Evolutionary conservation across 495 filamentous ascomycete genomes (phyloP), one percentile per base, ranked within the genome.

Genomic region (Jackrogersella multiformis): DNA sequence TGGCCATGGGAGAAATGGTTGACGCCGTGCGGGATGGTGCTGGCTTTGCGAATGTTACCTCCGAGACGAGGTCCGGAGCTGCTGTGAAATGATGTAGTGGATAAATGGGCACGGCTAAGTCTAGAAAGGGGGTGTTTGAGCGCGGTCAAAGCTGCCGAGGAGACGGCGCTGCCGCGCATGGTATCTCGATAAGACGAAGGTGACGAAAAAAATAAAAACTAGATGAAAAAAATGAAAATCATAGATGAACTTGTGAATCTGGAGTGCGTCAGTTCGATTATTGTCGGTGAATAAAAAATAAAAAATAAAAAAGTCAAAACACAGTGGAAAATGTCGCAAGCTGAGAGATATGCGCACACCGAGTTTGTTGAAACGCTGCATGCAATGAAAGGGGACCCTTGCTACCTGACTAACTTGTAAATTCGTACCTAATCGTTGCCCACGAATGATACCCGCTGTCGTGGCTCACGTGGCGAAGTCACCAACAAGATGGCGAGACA

Each of bases 121-220:
- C 44, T 60, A 10, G 61, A 69, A 45, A 69, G 60, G 61, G 66
- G 66, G 23, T 64, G 66, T 65, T 69, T 69, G 61, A 69, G 61
- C 60, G 56, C 66, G 66, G 66, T 56, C 24, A 69, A 57, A 64
- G 66, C 61, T 42, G 66, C 61, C 61, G 66, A 64, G 32, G 66
- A 51, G 44, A 69, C 66, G 66, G 66, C 66, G 60, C 66, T 53
- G 56, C 66, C 66, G 61, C 66, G 66, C 66, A 69, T 69, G 48
- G 51, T 69, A 69, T 69, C 66, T 64, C 55, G 15, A 59, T 68
- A 38, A 53, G 30, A 24, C 12, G 34, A 48, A 18, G n/a, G n/a
- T n/a, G n/a, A n/a, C n/a, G 5, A 42, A 44, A 24, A 34, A 46
- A 35, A 12, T 1, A 34, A 54, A 42, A 56, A 36, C 30, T 6